These are phyloP conservation scores for Chloromonas sp. DNA, from an alignment of 163 green algal species.

Conservation along the genomic window DNA sequence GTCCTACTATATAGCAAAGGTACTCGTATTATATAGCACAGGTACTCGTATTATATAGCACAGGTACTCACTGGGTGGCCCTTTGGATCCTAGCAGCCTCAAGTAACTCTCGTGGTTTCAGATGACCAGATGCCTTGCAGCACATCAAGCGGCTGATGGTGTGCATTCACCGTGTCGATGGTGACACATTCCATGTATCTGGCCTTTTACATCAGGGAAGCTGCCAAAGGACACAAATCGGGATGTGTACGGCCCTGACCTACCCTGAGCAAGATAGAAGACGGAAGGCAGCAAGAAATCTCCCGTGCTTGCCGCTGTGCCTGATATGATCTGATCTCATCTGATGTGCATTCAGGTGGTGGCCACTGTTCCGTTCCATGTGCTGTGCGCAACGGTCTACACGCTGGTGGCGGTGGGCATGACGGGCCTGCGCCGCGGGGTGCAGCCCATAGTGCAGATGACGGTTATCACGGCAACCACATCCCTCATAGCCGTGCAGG, in stretches of 20 bases:
- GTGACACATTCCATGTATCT: not conserved
- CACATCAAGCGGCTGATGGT: not conserved
- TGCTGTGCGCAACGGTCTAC: slow-evolving; percentile 10
- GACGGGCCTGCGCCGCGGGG: not conserved
- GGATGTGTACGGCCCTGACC: too few relatives aligned
- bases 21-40: not conserved
- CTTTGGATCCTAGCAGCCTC: too few relatives aligned
- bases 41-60: not conserved
- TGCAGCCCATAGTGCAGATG: not conserved
- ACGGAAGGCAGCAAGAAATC: not conserved
- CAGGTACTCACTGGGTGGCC: not conserved
- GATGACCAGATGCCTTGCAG: not conserved
- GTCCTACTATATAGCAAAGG: slow-evolving; percentile 26
- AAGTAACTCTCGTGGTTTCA: not conserved
- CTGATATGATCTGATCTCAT: not conserved
- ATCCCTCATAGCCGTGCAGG: not conserved
- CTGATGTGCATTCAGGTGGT: slow-evolving; percentile 2
- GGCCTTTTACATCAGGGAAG: too few relatives aligned
- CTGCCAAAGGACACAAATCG: too few relatives aligned
- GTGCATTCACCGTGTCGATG: not conserved
- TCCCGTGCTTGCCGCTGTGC: not conserved
- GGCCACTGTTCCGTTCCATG: slow-evolving; percentile 12
- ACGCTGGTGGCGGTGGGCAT: not conserved
- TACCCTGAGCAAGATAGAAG: too few relatives aligned
- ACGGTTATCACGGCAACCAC: not conserved